Evolutionary conservation across 352 stramenopile species (phyloP).

Genomic region (Phytophthora sp.): DNA sequence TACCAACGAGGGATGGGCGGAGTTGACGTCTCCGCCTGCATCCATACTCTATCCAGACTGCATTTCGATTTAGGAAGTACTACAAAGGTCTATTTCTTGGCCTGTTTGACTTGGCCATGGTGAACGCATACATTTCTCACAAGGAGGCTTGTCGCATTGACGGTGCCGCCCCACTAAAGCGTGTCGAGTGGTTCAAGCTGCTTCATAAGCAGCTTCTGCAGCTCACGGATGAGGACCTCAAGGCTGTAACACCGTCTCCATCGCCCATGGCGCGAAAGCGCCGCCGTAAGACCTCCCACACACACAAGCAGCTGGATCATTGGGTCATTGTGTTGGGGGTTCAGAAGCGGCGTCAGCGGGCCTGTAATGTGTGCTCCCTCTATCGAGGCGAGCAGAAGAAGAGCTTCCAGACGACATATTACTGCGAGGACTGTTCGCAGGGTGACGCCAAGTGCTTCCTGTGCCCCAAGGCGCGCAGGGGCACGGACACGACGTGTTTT

Average conservation of each 20-base stretch:
- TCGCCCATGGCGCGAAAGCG: not conserved
- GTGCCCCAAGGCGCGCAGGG: not conserved
- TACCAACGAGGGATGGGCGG: conserved; percentile 22
- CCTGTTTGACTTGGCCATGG: not conserved
- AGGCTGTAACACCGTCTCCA: not conserved
- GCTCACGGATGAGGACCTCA: not conserved
- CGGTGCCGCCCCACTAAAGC: not conserved
- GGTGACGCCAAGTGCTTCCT: not conserved
- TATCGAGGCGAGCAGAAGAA: not conserved
- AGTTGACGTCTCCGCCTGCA: not conserved
- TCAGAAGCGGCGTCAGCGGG: not conserved
- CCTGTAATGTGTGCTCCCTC: not conserved
- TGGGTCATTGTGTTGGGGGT: not conserved
- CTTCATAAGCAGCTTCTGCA: not conserved
- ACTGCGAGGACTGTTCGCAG: too few relatives aligned
- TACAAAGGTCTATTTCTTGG: not conserved
- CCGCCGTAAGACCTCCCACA: not conserved
- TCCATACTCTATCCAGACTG: not conserved
- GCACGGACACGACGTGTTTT: conserved; percentile 1
- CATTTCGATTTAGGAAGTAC: not conserved
- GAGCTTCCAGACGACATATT: conserved; percentile 3
- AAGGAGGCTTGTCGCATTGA: not conserved
- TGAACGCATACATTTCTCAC: not conserved
- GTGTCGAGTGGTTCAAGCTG: not conserved
- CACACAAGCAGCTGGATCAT: not conserved